Evolutionary conservation across 177 flowering plant genomes (phyloP), one percentile per base, ranked within the genome.

Genomic region (Vitis hybrid): DNA sequence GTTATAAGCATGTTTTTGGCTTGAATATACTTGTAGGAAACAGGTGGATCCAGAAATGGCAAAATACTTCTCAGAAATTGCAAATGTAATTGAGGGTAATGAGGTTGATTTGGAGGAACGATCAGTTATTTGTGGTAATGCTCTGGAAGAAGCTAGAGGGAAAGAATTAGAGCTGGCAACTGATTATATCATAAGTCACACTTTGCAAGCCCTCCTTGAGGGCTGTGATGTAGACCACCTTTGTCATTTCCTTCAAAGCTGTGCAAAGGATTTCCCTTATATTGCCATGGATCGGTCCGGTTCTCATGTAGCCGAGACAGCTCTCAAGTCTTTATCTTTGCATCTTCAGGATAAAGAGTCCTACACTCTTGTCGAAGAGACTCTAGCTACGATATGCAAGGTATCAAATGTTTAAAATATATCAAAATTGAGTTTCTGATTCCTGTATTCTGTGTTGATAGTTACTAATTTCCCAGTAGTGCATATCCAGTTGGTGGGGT

Each of bases 291-390:
- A 92, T 79, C 79, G 84, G 65, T 85, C 90, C 26, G 99, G 99
- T 67, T 94, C 99, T 16, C 97, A 91, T 88, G 99, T 92, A 9
- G 92, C 89, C 18, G 97, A 92, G 78, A 85, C 95, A 19, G 94
- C 93, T 56, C 79, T 92, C 15, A 89, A 77, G 82, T 83, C 97
- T 48, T 82, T 94, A 69, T 72, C 88, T 26, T 31, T 56, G 51
- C 92, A 88, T 80, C 84, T 91, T 73, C 82, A 90, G 73, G 93
- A 90, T 62, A 29, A 68, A 29, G 91, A 86, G 14, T 75, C 72
- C 1, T 71, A 81, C 57, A 64, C 86, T 45, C 16, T 79, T 53
- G 74, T 92, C 80, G 90, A 87, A 62, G 90, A 87, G 45, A 84
- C 96, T 13, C 56, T 94, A 49, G 78, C 76, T 21, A 73, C 71